Evolutionary conservation across 2,329 filamentous ascomycete genomes (phyloP).

Genomic region (Aureobasidium sp.): DNA sequence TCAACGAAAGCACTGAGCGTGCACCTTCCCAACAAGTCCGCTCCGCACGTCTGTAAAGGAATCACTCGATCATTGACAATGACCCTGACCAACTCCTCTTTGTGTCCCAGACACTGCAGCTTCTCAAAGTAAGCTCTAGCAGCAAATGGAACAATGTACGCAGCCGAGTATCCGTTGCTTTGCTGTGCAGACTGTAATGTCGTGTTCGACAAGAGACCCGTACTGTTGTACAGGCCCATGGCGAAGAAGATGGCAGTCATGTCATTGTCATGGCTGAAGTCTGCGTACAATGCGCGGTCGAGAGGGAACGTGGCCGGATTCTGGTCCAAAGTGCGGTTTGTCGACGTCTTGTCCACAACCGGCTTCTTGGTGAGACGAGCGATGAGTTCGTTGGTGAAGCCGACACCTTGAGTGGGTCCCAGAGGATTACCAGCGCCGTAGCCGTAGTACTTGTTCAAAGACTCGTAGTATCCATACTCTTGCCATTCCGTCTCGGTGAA

Average conservation of each 20-base stretch:
- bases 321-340: constrained; percentile 69
- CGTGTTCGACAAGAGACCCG: constrained; percentile 40
- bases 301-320: constrained; percentile 67
- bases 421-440: constrained; percentile 70
- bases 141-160: constrained; percentile 77
- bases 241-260: constrained; percentile 72
- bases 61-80: constrained; percentile 80
- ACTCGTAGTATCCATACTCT: constrained; percentile 73
- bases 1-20: constrained; percentile 62
- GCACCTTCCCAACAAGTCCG: constrained; percentile 66
- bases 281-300: constrained; percentile 62
- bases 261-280: constrained; percentile 88
- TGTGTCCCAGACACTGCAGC: constrained; percentile 57
- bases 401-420: constrained; percentile 77
- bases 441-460: constrained; percentile 78
- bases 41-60: constrained; percentile 61
- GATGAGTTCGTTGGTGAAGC: constrained; percentile 81
- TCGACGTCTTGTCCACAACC: constrained; percentile 66
- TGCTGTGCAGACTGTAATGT: constrained; percentile 46
- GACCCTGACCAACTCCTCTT: constrained; percentile 67
- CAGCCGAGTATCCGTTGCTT: constrained; percentile 63
- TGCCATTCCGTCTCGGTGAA: constrained; percentile 68
- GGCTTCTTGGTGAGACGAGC: constrained; percentile 64
- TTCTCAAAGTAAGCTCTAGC: constrained; percentile 82
- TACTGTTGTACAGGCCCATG: constrained; percentile 68